Base-by-base conservation (phyloP, 2,329 filamentous ascomycete species). In the Onygena corvina region DNA sequence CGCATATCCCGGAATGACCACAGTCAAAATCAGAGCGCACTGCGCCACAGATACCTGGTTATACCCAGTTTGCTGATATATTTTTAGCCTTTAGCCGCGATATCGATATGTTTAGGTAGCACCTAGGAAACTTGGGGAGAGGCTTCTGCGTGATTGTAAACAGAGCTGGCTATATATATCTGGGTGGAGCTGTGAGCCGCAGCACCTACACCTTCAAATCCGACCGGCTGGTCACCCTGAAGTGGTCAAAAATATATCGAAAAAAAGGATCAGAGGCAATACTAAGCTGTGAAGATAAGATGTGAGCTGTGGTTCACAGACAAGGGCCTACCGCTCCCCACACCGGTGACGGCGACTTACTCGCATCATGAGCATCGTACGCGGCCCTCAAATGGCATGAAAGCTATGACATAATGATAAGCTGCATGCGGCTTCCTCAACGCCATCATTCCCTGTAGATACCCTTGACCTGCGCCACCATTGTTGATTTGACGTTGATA, bases 41-140 rank as follows among this genome's bases (percentile, higher is more conserved):
- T 40, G 36, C 36, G 36, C 36, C 36, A 40, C 36, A 18, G 36
- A 40, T n/a, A 21, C 11, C 36, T 40, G 36, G 5, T n/a, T n/a
- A 40, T 40, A 40, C 36, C 36, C 36, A 23, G 20, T 40, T 23
- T 21, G 4, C 11, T 40, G 20, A 18, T 23, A 40, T 40, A 40
- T 40, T 40, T 40, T 40, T 40, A 40, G 36, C 36, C 36, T 11
- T 40, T 40, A 40, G 36, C 36, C 36, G 36, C 36, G 36, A 40
- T 40, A 40, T 40, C 36, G 25, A 23, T 40, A 21, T 40, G 18
- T 40, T 25, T 12, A 23, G 25, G 25, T 40, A 40, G 18, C 36
- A 7, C 20, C 20, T 5, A 40, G 20, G 9, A 12, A 18, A 40
- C 18, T 21, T 40, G 4, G 25, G 20, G 36, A 18, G 36, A 18